Percentiles rank a stretch among this genome's conserved stretches.
Conservation (phyloP, 441 rosid genomes). For the Syzygium malaccense region DNA sequence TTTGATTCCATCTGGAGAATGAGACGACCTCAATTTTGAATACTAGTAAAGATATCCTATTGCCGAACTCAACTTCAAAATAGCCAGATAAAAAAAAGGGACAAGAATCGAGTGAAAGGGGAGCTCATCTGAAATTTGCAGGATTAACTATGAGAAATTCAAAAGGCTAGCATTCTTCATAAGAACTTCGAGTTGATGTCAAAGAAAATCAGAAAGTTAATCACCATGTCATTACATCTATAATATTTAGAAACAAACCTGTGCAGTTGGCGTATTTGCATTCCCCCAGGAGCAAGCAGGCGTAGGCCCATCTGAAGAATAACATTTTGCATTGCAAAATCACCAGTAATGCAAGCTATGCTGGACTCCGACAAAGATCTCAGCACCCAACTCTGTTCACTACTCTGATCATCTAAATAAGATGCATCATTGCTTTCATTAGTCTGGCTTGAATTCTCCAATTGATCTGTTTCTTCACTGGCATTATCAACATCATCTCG, state of each 20-base stretch:
- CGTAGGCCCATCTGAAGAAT: slow-evolving; percentile 95
- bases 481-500: slow-evolving; percentile 19
- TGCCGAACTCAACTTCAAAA: neutral
- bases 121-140: neutral
- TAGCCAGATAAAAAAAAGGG: neutral
- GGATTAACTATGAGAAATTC: neutral
- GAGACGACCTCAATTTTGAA: neutral
- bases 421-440: slow-evolving; percentile 46
- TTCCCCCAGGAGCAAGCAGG: slow-evolving; percentile 79
- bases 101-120: neutral
- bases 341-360: slow-evolving; percentile 89
- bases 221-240: neutral
- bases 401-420: slow-evolving; percentile 54
- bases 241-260: slow-evolving; percentile 32
- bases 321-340: slow-evolving; percentile 96
- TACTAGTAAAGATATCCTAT: neutral
- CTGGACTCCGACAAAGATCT: slow-evolving; percentile 87
- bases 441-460: slow-evolving; percentile 46
- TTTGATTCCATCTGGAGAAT: neutral
- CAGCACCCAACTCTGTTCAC: slow-evolving; percentile 80
- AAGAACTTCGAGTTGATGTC: neutral
- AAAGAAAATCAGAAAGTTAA: neutral
- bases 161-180: neutral
- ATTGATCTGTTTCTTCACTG: slow-evolving; percentile 25
- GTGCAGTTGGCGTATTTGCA: slow-evolving; percentile 79